A percentile compares a stretch with the other conserved stretches of the same genome.
These are phyloP conservation scores for Hydnomerulius pinastri DNA, from an alignment of 768 basidiomycete genomes.

Conservation along the genomic window DNA sequence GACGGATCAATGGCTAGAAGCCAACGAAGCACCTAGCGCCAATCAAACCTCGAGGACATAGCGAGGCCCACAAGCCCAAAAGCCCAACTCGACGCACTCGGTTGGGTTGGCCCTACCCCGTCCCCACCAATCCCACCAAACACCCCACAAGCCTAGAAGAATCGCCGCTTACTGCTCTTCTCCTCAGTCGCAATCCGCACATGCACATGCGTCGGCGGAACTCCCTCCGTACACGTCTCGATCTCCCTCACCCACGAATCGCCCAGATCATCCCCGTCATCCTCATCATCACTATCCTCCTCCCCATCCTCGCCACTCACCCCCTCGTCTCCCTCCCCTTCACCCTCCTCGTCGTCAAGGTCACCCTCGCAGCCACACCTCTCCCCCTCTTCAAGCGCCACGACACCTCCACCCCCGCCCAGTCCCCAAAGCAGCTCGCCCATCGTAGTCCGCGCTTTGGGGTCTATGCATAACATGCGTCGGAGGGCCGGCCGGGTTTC, in stretches of 20 bases:
- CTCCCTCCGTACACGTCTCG: conserved; percentile 61
- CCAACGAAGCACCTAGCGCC: no score
- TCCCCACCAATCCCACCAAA: not conserved
- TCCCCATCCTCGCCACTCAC: conserved; percentile 45
- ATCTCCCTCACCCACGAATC: conserved; percentile 89
- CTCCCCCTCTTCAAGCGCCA: conserved; percentile 41
- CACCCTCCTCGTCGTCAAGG: conserved; percentile 25
- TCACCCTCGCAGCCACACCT: conserved; percentile 66
- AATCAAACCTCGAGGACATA: no score
- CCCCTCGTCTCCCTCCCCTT: conserved; percentile 30
- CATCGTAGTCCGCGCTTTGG: conserved; percentile 85
- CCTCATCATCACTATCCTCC: conserved; percentile 33
- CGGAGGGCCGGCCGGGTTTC: conserved; percentile 89
- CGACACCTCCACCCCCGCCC: conserved; percentile 71
- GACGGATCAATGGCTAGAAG: no score
- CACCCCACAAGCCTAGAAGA: conserved; percentile 50
- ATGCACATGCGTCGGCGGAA: conserved; percentile 60
- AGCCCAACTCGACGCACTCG: no score
- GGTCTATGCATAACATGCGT: conserved; percentile 93
- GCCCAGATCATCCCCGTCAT: conserved; percentile 73
- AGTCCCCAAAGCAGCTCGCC: conserved; percentile 85
- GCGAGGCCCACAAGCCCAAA: no score
- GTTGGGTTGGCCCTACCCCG: no score
- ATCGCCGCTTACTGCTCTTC: conserved; percentile 69
- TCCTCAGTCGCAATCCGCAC: conserved; percentile 75